These are phyloP conservation scores for Nicotiana sylvestris DNA, from an alignment of 257 asterid species.

Conservation along the genomic window DNA sequence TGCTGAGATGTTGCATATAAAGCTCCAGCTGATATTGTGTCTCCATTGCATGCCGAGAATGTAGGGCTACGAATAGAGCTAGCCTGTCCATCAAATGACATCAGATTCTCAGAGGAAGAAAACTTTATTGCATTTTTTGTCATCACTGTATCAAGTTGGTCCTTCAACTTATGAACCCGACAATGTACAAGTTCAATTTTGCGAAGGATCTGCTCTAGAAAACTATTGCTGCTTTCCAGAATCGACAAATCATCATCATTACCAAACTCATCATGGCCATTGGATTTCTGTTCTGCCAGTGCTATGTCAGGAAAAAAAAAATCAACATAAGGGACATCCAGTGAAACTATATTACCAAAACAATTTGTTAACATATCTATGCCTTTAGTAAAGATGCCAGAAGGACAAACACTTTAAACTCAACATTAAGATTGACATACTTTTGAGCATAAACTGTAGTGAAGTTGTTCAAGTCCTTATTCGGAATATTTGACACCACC, in stretches of 20 bases:
- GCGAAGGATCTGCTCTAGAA: conserved; percentile 56
- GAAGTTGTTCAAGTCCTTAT: neutral
- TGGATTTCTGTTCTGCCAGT: conserved; percentile 38
- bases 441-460: neutral
- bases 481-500: neutral
- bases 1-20: conserved; percentile 12
- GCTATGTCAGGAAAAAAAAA: conserved; percentile 11
- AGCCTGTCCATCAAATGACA: conserved; percentile 51
- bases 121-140: conserved; percentile 56
- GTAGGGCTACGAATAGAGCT: conserved; percentile 70
- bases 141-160: conserved; percentile 55
- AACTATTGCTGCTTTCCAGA: conserved; percentile 39
- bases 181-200: conserved; percentile 58
- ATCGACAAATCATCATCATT: conserved; percentile 35
- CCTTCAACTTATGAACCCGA: conserved; percentile 65
- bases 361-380: neutral
- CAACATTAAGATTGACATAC: neutral
- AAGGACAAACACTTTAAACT: neutral
- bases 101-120: conserved; percentile 88
- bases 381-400: neutral
- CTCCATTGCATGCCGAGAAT: conserved; percentile 27
- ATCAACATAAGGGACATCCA: neutral
- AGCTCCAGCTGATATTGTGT: conserved; percentile 14
- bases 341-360: neutral
- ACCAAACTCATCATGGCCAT: conserved; percentile 48